These are phyloP conservation scores for Selaginella tamariscina DNA, from an alignment of 75 land plant genomes.

Conservation along the genomic window DNA sequence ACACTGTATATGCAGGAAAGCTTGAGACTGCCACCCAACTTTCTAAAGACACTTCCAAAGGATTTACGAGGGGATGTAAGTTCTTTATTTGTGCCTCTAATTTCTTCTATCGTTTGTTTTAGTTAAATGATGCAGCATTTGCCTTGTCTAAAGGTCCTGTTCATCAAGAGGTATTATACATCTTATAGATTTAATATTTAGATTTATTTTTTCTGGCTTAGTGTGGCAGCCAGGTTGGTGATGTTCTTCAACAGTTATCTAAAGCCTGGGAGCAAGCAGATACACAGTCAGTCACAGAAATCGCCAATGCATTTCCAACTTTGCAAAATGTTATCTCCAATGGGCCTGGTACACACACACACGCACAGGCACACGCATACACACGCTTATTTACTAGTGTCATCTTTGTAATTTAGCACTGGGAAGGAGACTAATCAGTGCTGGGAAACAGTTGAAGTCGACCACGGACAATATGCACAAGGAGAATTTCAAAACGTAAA, in stretches of 20 bases:
- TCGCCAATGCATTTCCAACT: slow-evolving; percentile 33
- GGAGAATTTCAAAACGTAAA: slow-evolving; percentile 69
- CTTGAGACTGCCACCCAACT: slow-evolving; percentile 54
- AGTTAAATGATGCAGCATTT: slow-evolving; percentile 93
- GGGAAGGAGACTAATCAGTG: slow-evolving; percentile 53
- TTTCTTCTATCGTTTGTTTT: slow-evolving; percentile 13
- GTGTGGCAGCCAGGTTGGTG: slow-evolving; percentile 79
- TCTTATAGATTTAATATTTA: slow-evolving; percentile 1
- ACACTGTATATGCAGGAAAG: slow-evolving; percentile 33
- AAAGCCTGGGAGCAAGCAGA: slow-evolving; percentile 73
- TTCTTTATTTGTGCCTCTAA: slow-evolving; percentile 13
- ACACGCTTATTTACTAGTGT: not conserved
- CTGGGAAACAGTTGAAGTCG: slow-evolving; percentile 59
- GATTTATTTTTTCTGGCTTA: slow-evolving; percentile 13
- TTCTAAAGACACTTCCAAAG: slow-evolving; percentile 39
- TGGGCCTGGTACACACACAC: slow-evolving; percentile 9
- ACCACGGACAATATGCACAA: slow-evolving; percentile 75
- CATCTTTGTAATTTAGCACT: slow-evolving; percentile 16
- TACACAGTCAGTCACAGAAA: slow-evolving; percentile 41
- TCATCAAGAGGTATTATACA: slow-evolving; percentile 40
- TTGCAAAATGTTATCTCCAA: slow-evolving; percentile 30
- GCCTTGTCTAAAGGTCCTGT: slow-evolving; percentile 76
- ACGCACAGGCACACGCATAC: no score
- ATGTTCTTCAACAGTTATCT: slow-evolving; percentile 47
- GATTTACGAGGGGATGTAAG: slow-evolving; percentile 71